Percentiles rank a stretch among this genome's conserved stretches.
Conservation (phyloP, 805 yeast species). For the Candida yuanshanica region DNA sequence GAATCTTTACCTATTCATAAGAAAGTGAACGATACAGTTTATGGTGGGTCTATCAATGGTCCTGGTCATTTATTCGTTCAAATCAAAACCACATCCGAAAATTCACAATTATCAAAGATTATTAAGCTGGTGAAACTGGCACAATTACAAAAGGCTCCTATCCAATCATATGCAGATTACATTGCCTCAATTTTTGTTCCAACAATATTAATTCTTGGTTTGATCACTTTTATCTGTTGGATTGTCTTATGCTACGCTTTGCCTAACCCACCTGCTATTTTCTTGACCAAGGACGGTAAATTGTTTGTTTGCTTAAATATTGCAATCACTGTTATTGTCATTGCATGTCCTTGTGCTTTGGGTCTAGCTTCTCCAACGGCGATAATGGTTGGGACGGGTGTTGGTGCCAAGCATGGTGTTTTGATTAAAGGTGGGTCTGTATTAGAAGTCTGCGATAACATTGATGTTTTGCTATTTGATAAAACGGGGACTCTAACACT, state of each 20-base stretch:
- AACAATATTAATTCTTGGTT: slow-evolving; percentile 53
- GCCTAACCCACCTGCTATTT: slow-evolving; percentile 42
- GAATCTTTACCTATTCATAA: slow-evolving; percentile 78
- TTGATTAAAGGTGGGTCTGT: slow-evolving; percentile 91
- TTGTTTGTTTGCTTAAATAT: slow-evolving; percentile 67
- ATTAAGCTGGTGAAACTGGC: slow-evolving; percentile 85
- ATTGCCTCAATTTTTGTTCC: slow-evolving; percentile 87
- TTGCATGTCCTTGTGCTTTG: slow-evolving; percentile 97
- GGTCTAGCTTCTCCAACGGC: slow-evolving; percentile 99
- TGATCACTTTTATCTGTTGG: slow-evolving; percentile 67
- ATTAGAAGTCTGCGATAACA: slow-evolving; percentile 63
- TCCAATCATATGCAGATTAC: slow-evolving; percentile 82
- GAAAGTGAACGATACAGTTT: slow-evolving; percentile 50
- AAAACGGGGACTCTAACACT: slow-evolving; percentile 94
- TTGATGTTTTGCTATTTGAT: slow-evolving; percentile 74
- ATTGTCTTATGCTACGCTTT: slow-evolving; percentile 32
- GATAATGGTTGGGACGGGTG: slow-evolving; percentile 97
- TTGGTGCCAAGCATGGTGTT: slow-evolving; percentile 86
- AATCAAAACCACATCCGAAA: slow-evolving; percentile 70
- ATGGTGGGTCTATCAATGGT: slow-evolving; percentile 91
- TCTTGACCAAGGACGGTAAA: slow-evolving; percentile 46
- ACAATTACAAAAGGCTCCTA: slow-evolving; percentile 83
- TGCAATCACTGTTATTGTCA: slow-evolving; percentile 89
- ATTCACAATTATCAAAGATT: slow-evolving; percentile 83
- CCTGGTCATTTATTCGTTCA: slow-evolving; percentile 62